Base-by-base conservation (phyloP, 225 moss, liverwort and hornwort species). In the Pseudisothecium myosuroides region DNA sequence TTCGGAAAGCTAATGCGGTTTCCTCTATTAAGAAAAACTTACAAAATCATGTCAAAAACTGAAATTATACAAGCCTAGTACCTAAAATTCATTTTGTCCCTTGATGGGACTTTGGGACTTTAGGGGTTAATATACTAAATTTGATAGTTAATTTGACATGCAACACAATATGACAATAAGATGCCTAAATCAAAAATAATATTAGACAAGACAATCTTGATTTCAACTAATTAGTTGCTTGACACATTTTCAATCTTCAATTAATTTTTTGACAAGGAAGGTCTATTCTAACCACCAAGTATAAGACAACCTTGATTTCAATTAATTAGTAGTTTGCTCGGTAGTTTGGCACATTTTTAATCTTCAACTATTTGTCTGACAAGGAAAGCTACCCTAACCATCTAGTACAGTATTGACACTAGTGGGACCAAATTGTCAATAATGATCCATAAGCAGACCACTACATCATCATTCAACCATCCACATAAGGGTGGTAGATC, bases 1-100 rank as follows among this genome's bases (percentile, higher is more conserved):
- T 9, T 0, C 2, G 2, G 0, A 74, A 47, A 28, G 1, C 16
- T 31, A 31, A 18, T 31, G 4, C 49, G 0, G 19, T 43, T 75
- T 31, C 7, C 1, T 28, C 1, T 73, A 6, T 10, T 68, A 27
- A 21, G 5, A 69, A 39, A 69, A 1, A 23, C 0, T 47, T 73
- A 29, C 3, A 6, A 45, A 45, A 18, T 17, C 31, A 49, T 1
- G 0, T 49, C 0, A 49, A 49, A 12, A 75, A 47, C 31, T 29
- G 7, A 43, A 4, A 2, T 49, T 11, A 19, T 0, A 31, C 11
- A 31, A 75, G 74, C 12, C 19, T 75, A n/a, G n/a, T n/a, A 73
- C 4, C 2, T 27, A 9, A 14, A 69, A 69, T 12, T 24, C 5
- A 24, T 69, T 39, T 41, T 71, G 26, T 71, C 3, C 41, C 2